Percentiles rank a stretch among this genome's conserved stretches.
Conservation (phyloP, 192 early-diverging fungal genomes). For the Backusella tarrabulga region DNA sequence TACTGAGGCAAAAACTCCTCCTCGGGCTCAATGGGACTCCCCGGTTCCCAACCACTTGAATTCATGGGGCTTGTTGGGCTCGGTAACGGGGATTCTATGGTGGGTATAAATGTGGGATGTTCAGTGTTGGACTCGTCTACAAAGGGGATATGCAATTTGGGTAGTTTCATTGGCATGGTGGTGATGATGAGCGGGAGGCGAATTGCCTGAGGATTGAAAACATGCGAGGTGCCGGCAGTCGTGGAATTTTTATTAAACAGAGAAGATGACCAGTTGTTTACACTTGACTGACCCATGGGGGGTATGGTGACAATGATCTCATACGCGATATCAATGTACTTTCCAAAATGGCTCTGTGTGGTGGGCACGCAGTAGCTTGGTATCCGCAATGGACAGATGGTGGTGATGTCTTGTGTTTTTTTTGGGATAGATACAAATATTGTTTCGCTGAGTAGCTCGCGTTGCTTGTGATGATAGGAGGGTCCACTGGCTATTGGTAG, state of each 20-base stretch:
- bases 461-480: neutral
- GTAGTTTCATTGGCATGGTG: neutral
- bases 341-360: constrained; percentile 10
- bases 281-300: neutral
- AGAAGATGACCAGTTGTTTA: neutral
- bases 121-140: neutral
- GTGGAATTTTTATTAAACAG: neutral
- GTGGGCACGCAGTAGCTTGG: constrained; percentile 22
- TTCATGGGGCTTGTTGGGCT: neutral
- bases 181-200: neutral
- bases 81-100: constrained; percentile 4
- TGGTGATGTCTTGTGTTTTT: neutral
- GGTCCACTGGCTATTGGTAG: constrained; percentile 9
- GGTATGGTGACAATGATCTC: constrained; percentile 23
- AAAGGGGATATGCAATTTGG: constrained; percentile 1
- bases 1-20: neutral
- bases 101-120: neutral
- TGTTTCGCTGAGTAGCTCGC: constrained; percentile 10
- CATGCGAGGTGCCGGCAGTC: neutral
- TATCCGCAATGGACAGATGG: constrained; percentile 14
- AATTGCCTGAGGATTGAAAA: neutral
- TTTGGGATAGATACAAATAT: constrained; percentile 24
- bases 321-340: constrained; percentile 21
- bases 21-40: neutral
- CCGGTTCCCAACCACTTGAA: neutral